Percentiles rank a stretch among this genome's conserved stretches.
Evolutionary conservation across 176 grass and related monocot species (phyloP).

Genomic region (Lolium rigidum): DNA sequence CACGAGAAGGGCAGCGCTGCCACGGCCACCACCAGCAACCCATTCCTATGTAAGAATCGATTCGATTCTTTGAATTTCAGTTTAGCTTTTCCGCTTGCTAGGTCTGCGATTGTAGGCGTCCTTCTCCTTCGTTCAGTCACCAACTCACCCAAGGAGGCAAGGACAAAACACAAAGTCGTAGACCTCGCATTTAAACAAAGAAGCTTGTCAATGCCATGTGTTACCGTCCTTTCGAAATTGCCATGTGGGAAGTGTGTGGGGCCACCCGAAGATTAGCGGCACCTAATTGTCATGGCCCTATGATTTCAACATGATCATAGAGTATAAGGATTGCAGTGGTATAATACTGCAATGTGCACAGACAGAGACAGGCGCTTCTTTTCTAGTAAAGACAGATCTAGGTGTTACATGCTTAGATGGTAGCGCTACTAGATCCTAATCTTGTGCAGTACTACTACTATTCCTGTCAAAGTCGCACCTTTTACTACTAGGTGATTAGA

Average conservation of each 20-base stretch:
- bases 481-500: background rate
- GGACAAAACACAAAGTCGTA: constrained; percentile 45
- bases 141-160: constrained; percentile 26
- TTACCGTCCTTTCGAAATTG: background rate
- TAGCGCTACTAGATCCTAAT: constrained; percentile 56
- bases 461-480: constrained; percentile 16
- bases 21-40: background rate
- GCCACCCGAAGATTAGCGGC: constrained; percentile 32
- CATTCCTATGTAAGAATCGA: constrained; percentile 35
- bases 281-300: constrained; percentile 38
- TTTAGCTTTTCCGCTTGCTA: background rate
- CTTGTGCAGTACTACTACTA: constrained; percentile 25
- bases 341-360: background rate
- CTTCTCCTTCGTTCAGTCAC: background rate
- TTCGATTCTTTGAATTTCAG: background rate
- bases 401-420: constrained; percentile 54
- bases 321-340: background rate
- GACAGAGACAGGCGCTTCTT: constrained; percentile 18
- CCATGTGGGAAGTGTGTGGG: background rate
- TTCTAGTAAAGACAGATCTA: constrained; percentile 48
- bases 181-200: constrained; percentile 36
- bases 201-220: constrained; percentile 37
- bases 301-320: constrained; percentile 39
- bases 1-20: constrained; percentile 38
- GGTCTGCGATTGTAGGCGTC: constrained; percentile 34